A percentile compares a stretch with the other conserved stretches of the same genome.
Conservation (phyloP, 1,284 basidiomycete genomes). For the Cutaneotrichosporon dermatis region DNA sequence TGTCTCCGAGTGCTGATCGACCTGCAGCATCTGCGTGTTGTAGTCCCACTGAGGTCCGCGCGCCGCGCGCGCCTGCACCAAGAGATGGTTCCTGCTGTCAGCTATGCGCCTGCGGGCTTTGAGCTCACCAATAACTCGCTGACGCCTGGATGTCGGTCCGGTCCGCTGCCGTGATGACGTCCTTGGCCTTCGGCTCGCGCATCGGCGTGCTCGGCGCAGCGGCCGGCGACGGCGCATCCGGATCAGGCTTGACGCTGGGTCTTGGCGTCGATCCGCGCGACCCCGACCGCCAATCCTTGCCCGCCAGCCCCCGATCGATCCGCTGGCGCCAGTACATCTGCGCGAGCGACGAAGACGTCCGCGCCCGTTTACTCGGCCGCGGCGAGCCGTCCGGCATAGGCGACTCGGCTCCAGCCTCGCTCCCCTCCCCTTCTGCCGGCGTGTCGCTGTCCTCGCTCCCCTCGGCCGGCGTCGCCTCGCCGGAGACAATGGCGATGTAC, state of each 20-base stretch:
- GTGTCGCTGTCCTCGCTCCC: background rate
- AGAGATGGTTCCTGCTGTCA: conserved; percentile 44
- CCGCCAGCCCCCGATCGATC: background rate
- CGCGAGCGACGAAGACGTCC: conserved; percentile 6
- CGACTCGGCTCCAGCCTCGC: background rate
- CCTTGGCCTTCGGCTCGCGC: conserved; percentile 2
- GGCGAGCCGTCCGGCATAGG: background rate
- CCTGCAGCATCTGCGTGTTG: conserved; percentile 41
- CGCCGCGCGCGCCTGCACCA: conserved; percentile 42
- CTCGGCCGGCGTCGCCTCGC: background rate
- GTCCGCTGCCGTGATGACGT: conserved; percentile 5
- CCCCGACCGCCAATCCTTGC: background rate
- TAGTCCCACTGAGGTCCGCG: conserved; percentile 49
- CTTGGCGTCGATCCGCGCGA: background rate
- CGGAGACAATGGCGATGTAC: conserved; percentile 15
- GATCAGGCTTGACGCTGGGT: conserved; percentile 12
- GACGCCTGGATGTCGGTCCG: conserved; percentile 9
- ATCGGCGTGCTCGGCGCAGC: conserved; percentile 5
- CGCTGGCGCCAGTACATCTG: conserved; percentile 18
- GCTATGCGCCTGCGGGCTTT: background rate
- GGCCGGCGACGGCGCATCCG: background rate
- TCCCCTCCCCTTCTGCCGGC: background rate
- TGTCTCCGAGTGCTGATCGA: conserved; percentile 32
- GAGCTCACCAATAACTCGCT: conserved; percentile 18
- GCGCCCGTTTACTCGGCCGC: conserved; percentile 4